Percentiles rank a stretch among this genome's conserved stretches.
Conservation (phyloP, 164 flowering plant species). For the Magnolia kwangsiensis region DNA sequence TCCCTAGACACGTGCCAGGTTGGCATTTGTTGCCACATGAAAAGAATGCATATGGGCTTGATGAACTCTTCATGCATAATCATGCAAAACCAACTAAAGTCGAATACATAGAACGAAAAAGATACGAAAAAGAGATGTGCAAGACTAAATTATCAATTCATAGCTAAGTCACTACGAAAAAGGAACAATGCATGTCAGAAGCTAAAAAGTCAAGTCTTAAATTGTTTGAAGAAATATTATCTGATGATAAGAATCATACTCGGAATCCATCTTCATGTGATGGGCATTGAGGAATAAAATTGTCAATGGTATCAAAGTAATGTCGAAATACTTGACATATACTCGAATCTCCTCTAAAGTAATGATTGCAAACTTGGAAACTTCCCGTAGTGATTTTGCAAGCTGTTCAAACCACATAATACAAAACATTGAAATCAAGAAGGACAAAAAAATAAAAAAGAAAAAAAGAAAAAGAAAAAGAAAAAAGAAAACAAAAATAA, state of each 20-base stretch:
- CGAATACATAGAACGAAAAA: no score
- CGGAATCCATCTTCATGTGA: slow-evolving; percentile 99
- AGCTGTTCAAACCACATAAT: background rate
- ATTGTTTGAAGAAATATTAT: background rate
- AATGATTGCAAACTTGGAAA: slow-evolving; percentile 69
- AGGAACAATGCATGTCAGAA: no score
- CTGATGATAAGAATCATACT: slow-evolving; percentile 35
- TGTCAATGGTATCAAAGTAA: slow-evolving; percentile 72
- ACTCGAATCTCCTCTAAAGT: slow-evolving; percentile 75
- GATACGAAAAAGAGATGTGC: no score
- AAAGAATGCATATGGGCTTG: no score
- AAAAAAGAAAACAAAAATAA: background rate
- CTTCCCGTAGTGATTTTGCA: slow-evolving; percentile 49
- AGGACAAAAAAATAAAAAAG: background rate
- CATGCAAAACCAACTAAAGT: no score
- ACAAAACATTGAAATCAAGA: background rate
- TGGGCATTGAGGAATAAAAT: slow-evolving; percentile 96
- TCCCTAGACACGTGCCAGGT: no score
- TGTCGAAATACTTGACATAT: slow-evolving; percentile 87
- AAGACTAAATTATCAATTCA: no score
- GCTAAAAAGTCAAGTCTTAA: no score
- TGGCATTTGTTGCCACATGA: no score
- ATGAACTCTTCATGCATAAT: no score
- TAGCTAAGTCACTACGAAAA: no score
- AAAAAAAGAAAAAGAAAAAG: no score